Percentiles rank a stretch among this genome's conserved stretches.
phyloP scores from a whole-genome alignment of 2,329 filamentous ascomycete genomes.

The Diplodia corticola region DNA sequence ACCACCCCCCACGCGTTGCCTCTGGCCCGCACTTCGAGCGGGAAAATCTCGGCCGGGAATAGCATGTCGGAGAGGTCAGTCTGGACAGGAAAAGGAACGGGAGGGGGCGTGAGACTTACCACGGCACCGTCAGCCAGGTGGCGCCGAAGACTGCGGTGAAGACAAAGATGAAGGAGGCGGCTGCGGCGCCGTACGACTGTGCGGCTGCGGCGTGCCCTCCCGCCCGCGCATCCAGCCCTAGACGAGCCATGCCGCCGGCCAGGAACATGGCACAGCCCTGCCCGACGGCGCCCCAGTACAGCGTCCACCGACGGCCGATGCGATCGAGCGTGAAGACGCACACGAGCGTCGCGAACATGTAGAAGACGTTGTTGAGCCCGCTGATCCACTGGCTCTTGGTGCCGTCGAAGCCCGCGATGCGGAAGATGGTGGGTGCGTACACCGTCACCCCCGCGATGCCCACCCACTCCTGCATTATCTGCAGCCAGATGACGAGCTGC shows the following conservation, averaged over 20 bases:
- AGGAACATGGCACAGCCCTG: constrained; percentile 69
- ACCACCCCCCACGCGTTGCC: constrained; percentile 76
- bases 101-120: constrained; percentile 39
- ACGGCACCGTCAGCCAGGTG: constrained; percentile 60
- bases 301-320: constrained; percentile 67
- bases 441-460: constrained; percentile 70
- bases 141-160: constrained; percentile 67
- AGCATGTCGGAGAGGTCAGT: constrained; percentile 40
- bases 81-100: background rate
- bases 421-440: constrained; percentile 60
- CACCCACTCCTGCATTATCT: constrained; percentile 70
- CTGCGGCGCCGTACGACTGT: constrained; percentile 60
- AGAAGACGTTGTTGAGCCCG: constrained; percentile 53
- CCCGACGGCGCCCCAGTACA: constrained; percentile 66
- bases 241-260: constrained; percentile 62
- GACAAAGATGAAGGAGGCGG: constrained; percentile 70
- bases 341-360: constrained; percentile 65
- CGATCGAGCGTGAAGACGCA: constrained; percentile 70
- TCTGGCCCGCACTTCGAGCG: constrained; percentile 67
- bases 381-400: constrained; percentile 45
- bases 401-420: constrained; percentile 65
- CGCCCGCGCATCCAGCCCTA: constrained; percentile 51
- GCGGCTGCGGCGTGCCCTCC: constrained; percentile 50
- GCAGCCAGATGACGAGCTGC: constrained; percentile 69
- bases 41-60: constrained; percentile 73